Conservation (phyloP, 2,329 filamentous ascomycete genomes). For the Aspergillus quadrilineatus region DNA sequence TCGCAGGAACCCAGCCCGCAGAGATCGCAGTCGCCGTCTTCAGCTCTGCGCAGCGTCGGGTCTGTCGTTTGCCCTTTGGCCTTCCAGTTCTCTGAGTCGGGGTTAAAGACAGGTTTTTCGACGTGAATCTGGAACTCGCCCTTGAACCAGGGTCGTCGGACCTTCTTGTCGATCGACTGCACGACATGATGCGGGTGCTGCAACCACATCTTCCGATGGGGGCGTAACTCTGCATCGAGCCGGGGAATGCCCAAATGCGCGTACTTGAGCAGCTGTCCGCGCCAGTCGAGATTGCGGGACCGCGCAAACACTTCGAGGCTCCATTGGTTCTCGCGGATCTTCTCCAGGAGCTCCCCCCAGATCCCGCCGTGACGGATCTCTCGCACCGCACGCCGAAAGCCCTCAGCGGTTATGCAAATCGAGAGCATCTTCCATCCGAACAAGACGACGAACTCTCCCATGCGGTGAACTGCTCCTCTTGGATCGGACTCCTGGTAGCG, state of each 20-base stretch:
- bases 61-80: background rate
- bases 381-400: conserved; percentile 21
- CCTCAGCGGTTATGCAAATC: conserved; percentile 28
- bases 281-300: conserved; percentile 28
- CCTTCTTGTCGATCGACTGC: background rate
- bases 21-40: conserved; percentile 20
- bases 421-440: conserved; percentile 28
- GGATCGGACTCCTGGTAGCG: background rate
- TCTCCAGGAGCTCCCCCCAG: conserved; percentile 20
- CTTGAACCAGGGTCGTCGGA: conserved; percentile 11
- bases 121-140: conserved; percentile 19
- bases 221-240: conserved; percentile 4
- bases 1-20: conserved; percentile 23
- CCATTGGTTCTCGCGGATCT: conserved; percentile 18
- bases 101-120: conserved; percentile 12
- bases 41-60: conserved; percentile 17
- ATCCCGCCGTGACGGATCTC: conserved; percentile 1
- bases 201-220: conserved; percentile 4
- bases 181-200: conserved; percentile 20
- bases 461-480: background rate
- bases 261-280: conserved; percentile 16
- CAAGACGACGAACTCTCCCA: conserved; percentile 11
- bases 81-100: conserved; percentile 2
- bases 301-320: conserved; percentile 29
- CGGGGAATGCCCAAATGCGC: conserved; percentile 1